Base-by-base conservation (phyloP, 768 basidiomycete genomes). In the Postia placenta region DNA sequence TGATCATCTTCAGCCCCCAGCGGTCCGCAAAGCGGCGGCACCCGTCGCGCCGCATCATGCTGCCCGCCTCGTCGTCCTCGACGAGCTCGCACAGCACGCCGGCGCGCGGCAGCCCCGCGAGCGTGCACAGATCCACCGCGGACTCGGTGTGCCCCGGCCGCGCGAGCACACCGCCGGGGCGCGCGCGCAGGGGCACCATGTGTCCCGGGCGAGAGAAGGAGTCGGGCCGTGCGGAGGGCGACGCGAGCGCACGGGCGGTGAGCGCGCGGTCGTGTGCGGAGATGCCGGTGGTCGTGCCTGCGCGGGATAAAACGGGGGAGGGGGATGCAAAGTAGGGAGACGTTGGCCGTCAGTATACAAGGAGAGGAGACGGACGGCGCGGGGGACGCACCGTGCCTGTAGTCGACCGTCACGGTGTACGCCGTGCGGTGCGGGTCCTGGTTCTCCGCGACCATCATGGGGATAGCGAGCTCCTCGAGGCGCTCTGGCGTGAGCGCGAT, bases 191-290 rank as follows among this genome's bases (percentile, higher is more conserved):
- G 22, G 96, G 94, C 0, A 97, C 92, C 75, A 97, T 78, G 62
- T 99, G 96, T 3, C 96, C 96, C 9, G 96, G 96, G 11, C 94
- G 82, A 2, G 81, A 81, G 64, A 99, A 95, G 57, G 95, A 88
- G 19, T 74, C 68, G 14, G 87, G 69, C 1, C 60, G 63, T 14
- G 75, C 67, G 11, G 67, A 60, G 4, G 80, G 69, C 24, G 81
- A 76, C 17, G 93, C 89, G 23, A 99, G 80, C 35, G 87, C 83
- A 48, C 90, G 80, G 2, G 77, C 91, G 3, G 95, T 95, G 47
- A 93, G 72, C 27, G 88, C 83, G 48, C 96, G 85, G 69, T 99
- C 96, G 66, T 92, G 85, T 3, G 95, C 95, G 30, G 95, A 96
- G 57, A 99, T 99, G 22, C 96, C 96, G 15, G 96, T 99, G 2